Evolutionary conservation across 2,329 filamentous ascomycete genomes (phyloP).

Genomic region (Hysterium pulicare): DNA sequence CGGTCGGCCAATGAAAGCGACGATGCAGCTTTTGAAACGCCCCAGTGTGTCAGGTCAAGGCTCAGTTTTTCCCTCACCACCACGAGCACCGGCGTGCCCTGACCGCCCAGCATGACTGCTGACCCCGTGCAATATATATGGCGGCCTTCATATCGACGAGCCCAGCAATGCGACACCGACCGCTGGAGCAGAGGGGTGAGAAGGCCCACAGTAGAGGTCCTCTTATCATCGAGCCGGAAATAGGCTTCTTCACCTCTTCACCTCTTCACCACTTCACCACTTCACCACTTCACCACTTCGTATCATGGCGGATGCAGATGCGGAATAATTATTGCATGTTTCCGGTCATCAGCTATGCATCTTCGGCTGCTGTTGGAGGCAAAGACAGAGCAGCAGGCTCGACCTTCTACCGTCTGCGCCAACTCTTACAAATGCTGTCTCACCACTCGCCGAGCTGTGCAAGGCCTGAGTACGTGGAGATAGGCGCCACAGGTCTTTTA

Average conservation of each 20-base stretch:
- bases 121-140: conserved; percentile 11
- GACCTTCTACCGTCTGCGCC: too few species aligned
- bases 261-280: conserved; percentile 1
- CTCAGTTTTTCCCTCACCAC: not conserved
- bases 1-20: not conserved
- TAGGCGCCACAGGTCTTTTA: not conserved
- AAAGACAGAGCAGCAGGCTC: too few species aligned
- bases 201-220: too few species aligned
- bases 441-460: conserved; percentile 1
- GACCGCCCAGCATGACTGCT: not conserved
- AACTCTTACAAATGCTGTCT: conserved; percentile 6
- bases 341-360: not conserved
- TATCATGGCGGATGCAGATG: not conserved
- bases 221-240: too few species aligned
- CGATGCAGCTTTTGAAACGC: not conserved
- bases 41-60: not conserved
- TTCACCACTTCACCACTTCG: not conserved
- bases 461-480: not conserved
- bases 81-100: not conserved
- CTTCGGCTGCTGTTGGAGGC: too few species aligned
- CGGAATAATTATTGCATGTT: not conserved
- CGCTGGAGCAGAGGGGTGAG: too few species aligned
- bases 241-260: not conserved
- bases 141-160: not conserved
- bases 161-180: not conserved